These are phyloP conservation scores for Carex myosuroides DNA, from an alignment of 176 grass and related monocot species.

Conservation along the genomic window DNA sequence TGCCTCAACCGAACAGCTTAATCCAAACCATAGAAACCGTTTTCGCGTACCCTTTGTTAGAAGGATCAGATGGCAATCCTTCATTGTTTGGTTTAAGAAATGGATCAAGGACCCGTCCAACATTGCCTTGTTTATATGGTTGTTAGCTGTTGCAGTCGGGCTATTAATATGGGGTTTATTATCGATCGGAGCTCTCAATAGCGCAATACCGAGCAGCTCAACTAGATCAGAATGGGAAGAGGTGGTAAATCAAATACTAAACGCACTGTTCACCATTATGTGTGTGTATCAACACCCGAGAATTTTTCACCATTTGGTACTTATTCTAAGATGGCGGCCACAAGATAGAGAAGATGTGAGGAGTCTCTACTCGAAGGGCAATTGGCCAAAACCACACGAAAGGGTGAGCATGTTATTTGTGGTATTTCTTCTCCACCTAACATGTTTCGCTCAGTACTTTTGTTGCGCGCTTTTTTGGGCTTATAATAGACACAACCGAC, in stretches of 20 bases:
- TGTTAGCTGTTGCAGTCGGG: conserved; percentile 42
- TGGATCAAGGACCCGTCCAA: conserved; percentile 75
- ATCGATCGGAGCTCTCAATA: conserved; percentile 60
- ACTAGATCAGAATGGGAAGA: conserved; percentile 68
- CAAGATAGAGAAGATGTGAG: conserved; percentile 38
- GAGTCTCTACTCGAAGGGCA: conserved; percentile 66
- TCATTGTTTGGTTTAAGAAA: conserved; percentile 47
- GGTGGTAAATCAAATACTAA: conserved; percentile 82
- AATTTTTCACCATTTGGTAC: conserved; percentile 71
- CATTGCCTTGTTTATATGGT: conserved; percentile 70
- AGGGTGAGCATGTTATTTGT: conserved; percentile 52
- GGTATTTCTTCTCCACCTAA: conserved; percentile 52
- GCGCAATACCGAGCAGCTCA: conserved; percentile 47
- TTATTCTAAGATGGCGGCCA: conserved; percentile 57
- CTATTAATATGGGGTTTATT: conserved; percentile 52
- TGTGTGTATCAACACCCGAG: conserved; percentile 90
- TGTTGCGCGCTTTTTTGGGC: conserved; percentile 86
- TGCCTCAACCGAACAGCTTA: background rate
- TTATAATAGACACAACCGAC: conserved; percentile 38
- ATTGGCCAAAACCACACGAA: conserved; percentile 34
- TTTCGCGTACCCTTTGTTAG: conserved; percentile 75
- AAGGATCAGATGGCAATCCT: conserved; percentile 48
- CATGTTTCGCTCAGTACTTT: conserved; percentile 68
- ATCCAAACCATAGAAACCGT: conserved; percentile 10
- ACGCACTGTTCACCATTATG: conserved; percentile 97